A percentile compares a stretch with the other conserved stretches of the same genome.
Evolutionary conservation across 2,329 filamentous ascomycete genomes (phyloP).

Genomic region (Trichoderma sp.): DNA sequence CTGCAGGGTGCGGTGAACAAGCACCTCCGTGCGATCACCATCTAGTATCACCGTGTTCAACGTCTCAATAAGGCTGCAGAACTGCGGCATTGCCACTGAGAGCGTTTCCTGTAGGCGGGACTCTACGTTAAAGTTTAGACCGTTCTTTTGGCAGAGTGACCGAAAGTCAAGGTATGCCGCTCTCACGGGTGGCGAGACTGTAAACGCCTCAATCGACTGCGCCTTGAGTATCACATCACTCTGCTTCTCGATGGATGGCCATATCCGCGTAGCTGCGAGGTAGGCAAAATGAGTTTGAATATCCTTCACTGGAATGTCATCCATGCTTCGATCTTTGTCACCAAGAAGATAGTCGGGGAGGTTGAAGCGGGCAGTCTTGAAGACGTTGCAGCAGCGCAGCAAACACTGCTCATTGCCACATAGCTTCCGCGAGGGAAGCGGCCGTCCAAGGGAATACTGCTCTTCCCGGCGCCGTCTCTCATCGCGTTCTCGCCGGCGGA

Average conservation of each 20-base stretch:
- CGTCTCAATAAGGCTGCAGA: background rate
- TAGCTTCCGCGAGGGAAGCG: constrained; percentile 20
- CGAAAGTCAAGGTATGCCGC: constrained; percentile 26
- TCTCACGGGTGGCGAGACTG: constrained; percentile 28
- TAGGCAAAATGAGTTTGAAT: constrained; percentile 25
- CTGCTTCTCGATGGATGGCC: background rate
- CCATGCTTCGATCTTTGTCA: constrained; percentile 13
- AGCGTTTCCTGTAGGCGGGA: background rate
- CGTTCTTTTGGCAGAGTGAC: background rate
- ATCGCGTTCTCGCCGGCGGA: constrained; percentile 22
- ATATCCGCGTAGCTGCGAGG: constrained; percentile 17
- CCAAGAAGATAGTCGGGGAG: background rate
- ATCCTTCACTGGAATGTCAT: constrained; percentile 13
- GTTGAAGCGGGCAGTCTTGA: background rate
- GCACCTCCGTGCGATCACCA: background rate
- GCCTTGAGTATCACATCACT: constrained; percentile 19
- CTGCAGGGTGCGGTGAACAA: background rate
- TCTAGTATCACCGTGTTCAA: background rate
- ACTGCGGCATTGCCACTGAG: background rate
- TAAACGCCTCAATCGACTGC: constrained; percentile 25
- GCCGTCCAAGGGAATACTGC: constrained; percentile 26
- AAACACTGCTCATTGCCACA: constrained; percentile 23
- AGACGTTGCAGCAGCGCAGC: constrained; percentile 18
- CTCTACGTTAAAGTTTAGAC: background rate
- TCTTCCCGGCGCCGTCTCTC: background rate